phyloP scores from a whole-genome alignment of 805 yeast genomes.

The Zygoascus tannicola region DNA sequence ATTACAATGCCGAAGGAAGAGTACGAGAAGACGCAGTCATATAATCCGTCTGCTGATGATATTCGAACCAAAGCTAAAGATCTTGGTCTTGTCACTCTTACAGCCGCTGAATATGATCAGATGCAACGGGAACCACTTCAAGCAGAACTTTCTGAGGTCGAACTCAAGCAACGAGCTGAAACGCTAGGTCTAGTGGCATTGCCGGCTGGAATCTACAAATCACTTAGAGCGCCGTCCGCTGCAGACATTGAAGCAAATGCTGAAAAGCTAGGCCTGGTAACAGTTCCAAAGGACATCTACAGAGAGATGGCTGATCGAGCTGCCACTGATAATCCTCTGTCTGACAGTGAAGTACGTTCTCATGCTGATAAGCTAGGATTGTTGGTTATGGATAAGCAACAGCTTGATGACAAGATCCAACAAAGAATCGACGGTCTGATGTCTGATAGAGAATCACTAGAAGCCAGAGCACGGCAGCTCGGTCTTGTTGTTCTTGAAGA shows the following conservation, averaged over 20 bases:
- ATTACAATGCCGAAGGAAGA: slow-evolving; percentile 19
- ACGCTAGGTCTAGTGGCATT: slow-evolving; percentile 23
- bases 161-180: slow-evolving; percentile 14
- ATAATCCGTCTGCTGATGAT: slow-evolving; percentile 18
- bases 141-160: slow-evolving; percentile 6
- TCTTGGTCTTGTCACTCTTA: slow-evolving; percentile 3
- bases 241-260: slow-evolving; percentile 13
- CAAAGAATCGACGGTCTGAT: neutral
- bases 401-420: neutral
- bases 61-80: neutral
- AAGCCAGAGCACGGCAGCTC: slow-evolving; percentile 11
- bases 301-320: slow-evolving; percentile 8
- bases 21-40: slow-evolving; percentile 5
- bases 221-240: neutral
- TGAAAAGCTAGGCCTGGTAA: slow-evolving; percentile 15
- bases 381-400: neutral
- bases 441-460: slow-evolving; percentile 5
- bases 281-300: slow-evolving; percentile 11
- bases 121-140: neutral
- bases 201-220: slow-evolving; percentile 13
- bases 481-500: slow-evolving; percentile 25
- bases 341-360: slow-evolving; percentile 7
- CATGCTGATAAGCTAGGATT: slow-evolving; percentile 3
- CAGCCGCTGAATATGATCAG: slow-evolving; percentile 5
- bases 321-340: slow-evolving; percentile 5